Evolutionary conservation across 805 yeast species (phyloP).

Genomic region (Candida cerambycidarum): DNA sequence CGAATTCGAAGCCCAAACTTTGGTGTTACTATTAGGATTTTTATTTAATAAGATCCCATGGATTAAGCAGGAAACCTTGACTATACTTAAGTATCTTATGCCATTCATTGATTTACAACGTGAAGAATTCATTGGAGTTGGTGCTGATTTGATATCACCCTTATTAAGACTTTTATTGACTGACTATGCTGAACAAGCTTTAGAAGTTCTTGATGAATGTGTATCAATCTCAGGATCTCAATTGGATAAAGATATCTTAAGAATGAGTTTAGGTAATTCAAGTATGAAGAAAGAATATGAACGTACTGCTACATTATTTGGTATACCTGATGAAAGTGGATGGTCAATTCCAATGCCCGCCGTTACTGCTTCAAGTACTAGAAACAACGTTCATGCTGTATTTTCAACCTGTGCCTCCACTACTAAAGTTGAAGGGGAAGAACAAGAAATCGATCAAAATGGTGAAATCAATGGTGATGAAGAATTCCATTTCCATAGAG

Average conservation of each 20-base stretch:
- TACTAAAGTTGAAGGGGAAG: slow-evolving; percentile 32
- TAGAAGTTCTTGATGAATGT: slow-evolving; percentile 86
- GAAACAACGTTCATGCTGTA: slow-evolving; percentile 94
- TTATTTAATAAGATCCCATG: slow-evolving; percentile 74
- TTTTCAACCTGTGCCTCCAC: slow-evolving; percentile 74
- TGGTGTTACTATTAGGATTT: slow-evolving; percentile 75
- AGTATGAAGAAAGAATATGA: slow-evolving; percentile 79
- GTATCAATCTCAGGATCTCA: slow-evolving; percentile 85
- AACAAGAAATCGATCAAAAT: slow-evolving; percentile 21
- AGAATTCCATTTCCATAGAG: slow-evolving; percentile 56
- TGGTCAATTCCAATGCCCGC: slow-evolving; percentile 98
- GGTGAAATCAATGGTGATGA: slow-evolving; percentile 25
- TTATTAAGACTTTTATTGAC: slow-evolving; percentile 75
- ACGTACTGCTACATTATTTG: slow-evolving; percentile 84
- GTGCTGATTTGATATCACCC: slow-evolving; percentile 94
- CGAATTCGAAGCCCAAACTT: slow-evolving; percentile 66
- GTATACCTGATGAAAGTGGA: slow-evolving; percentile 92
- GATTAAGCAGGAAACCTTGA: slow-evolving; percentile 81
- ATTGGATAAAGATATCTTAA: slow-evolving; percentile 84
- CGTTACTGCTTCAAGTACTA: slow-evolving; percentile 79
- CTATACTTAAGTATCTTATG: slow-evolving; percentile 67
- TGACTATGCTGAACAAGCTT: slow-evolving; percentile 83
- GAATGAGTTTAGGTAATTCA: slow-evolving; percentile 87
- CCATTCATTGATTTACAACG: slow-evolving; percentile 74
- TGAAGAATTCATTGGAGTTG: slow-evolving; percentile 82